Percentiles rank a stretch among this genome's conserved stretches.
phyloP scores from a whole-genome alignment of 2,329 filamentous ascomycete genomes.

The Phialemonium atrogriseum region DNA sequence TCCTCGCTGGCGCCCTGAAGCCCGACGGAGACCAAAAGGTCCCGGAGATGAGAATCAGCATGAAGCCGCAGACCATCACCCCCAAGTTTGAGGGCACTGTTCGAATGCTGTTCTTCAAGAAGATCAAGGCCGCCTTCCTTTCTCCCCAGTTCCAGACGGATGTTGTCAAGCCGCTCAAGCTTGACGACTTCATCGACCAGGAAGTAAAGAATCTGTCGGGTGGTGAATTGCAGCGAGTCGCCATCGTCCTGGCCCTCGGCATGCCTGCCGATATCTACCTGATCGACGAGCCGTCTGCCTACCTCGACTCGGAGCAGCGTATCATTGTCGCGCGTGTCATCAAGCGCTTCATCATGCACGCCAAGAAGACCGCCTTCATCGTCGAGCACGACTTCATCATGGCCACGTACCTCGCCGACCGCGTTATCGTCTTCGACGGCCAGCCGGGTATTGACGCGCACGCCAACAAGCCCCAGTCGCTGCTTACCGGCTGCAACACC shows the following conservation, averaged over 20 bases:
- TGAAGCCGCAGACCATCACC: conserved; percentile 99
- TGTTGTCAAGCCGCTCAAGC: conserved; percentile 97
- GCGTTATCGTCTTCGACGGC: conserved; percentile 97
- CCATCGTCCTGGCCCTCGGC: conserved; percentile 93
- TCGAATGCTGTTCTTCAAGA: conserved; percentile 98
- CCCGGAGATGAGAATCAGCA: conserved; percentile 92
- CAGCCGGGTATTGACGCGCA: conserved; percentile 80
- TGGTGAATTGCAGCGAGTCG: conserved; percentile 98
- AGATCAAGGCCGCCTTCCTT: conserved; percentile 94
- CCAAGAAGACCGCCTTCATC: conserved; percentile 98
- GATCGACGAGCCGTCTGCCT: conserved; percentile 95
- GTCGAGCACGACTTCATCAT: conserved; percentile 99
- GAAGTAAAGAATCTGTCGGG: conserved; percentile 98
- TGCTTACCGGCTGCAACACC: conserved; percentile 90
- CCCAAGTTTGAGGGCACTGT: conserved; percentile 97
- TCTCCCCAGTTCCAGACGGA: conserved; percentile 98
- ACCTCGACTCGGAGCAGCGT: conserved; percentile 98
- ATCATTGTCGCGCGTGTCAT: conserved; percentile 95
- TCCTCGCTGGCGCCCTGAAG: conserved; percentile 88
- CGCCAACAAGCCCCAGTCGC: conserved; percentile 83
- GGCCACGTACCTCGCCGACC: conserved; percentile 67
- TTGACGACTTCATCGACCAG: conserved; percentile 98
- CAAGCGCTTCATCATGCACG: conserved; percentile 99
- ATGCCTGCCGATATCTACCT: conserved; percentile 96
- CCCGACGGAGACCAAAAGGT: conserved; percentile 73